Conservation (phyloP, 345 rosid species). For the Turnera subulata region DNA sequence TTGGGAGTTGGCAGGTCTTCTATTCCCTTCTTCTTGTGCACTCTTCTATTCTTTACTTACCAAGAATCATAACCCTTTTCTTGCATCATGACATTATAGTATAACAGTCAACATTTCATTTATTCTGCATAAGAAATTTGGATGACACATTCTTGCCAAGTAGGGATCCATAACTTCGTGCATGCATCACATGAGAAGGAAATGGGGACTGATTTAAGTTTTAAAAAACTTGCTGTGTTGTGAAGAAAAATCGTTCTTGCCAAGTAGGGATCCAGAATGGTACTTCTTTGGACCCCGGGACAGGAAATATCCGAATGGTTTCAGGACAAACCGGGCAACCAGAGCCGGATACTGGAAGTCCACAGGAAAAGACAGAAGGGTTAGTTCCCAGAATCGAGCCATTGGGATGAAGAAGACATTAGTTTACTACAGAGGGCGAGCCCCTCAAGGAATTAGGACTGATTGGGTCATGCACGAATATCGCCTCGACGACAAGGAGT, state of each 20-base stretch:
- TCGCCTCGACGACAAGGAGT: not conserved
- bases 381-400: not conserved
- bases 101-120: too few species aligned
- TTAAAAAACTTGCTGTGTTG: too few species aligned
- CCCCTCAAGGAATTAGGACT: not conserved
- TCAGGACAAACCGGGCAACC: slow-evolving; percentile 37
- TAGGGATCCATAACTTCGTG: too few species aligned
- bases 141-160: too few species aligned
- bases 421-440: slow-evolving; percentile 8
- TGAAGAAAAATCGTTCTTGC: too few species aligned
- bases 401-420: slow-evolving; percentile 12
- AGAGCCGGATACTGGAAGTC: slow-evolving; percentile 51
- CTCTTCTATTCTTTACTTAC: too few species aligned
- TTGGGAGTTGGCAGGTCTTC: slow-evolving; percentile 80
- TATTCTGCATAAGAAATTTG: too few species aligned
- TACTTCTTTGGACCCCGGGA: slow-evolving; percentile 60
- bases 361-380: slow-evolving; percentile 28
- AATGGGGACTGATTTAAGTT: too few species aligned
- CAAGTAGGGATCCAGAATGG: slow-evolving; percentile 57
- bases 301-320: slow-evolving; percentile 40
- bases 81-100: too few species aligned
- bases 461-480: slow-evolving; percentile 18
- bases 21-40: not conserved
- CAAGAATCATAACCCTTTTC: too few species aligned
- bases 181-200: too few species aligned